Base-by-base conservation (phyloP, 2,329 filamentous ascomycete species). In the Neoascochyta sp. region DNA sequence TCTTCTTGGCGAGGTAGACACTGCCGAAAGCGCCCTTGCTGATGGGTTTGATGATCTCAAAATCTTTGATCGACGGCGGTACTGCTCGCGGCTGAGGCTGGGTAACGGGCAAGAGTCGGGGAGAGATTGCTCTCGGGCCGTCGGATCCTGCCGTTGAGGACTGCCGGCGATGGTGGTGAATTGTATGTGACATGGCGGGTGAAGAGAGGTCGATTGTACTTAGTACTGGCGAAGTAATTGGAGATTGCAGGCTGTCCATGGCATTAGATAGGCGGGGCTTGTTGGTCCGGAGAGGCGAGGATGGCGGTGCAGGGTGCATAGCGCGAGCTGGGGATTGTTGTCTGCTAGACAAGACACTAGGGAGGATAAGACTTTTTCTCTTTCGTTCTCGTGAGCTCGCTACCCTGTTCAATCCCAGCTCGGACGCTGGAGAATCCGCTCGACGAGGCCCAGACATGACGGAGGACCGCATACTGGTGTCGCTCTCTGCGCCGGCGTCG, bases 31-130 rank as follows among this genome's bases (percentile, higher is more conserved):
- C 92, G 27, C 92, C 92, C 65, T 95, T 96, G 66, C 92, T 98
- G 64, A 98, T 98, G 5, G 92, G 92, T 57, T 98, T 98, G 68
- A 98, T 95, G 47, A 98, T 95, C 61, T 98, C 92, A 50, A 98
- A 98, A 56, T 98, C 92, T 52, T 96, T 96, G 67, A 98, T 98
- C 0, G 93, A 98, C 6, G 90, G 88, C 3, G 92, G 86, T 1
- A 90, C 83, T 16, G 90, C 87, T 35, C 88, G 82, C 27, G 88
- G 86, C 60, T 94, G 88, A 2, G 84, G 85, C 16, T 89, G 85
- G 21, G 80, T 77, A 36, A 83, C 82, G 3, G 86, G 83, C 26
- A 76, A 79, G 28, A 96, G 64, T 14, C 88, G 80, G 5, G 92
- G 92, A 4, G 92, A 98, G 1, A 85, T 74, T 0, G 90, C 87